Evolutionary conservation across 2,329 filamentous ascomycete species (phyloP).

Genomic region (Diaporthe aspalathi): DNA sequence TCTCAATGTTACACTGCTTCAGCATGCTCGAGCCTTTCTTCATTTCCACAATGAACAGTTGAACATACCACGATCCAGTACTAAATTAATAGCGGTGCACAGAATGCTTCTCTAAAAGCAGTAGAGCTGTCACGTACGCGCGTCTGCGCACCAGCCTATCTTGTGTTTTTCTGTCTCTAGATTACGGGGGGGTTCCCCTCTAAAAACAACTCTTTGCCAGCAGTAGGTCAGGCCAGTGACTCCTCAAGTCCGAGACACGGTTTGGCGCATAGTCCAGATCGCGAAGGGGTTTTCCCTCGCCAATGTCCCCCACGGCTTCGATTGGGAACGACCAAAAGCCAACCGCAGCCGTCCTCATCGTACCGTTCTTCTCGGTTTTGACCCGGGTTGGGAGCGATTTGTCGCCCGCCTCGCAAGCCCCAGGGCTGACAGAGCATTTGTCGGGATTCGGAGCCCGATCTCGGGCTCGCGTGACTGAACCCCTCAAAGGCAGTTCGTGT

Average conservation of each 20-base stretch:
- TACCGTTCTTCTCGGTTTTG: not conserved
- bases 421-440: too few relatives aligned
- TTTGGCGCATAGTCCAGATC: slow-evolving; percentile 20
- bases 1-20: too few relatives aligned
- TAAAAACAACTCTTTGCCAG: not conserved
- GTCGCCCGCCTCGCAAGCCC: not conserved
- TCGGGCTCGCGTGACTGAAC: not conserved
- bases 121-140: too few relatives aligned
- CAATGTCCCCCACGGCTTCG: slow-evolving; percentile 19
- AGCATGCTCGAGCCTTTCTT: too few relatives aligned
- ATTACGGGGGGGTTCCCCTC: too few relatives aligned
- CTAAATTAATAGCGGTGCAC: too few relatives aligned
- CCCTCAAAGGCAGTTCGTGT: too few relatives aligned
- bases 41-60: too few relatives aligned
- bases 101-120: too few relatives aligned
- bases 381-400: not conserved
- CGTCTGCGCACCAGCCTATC: too few relatives aligned
- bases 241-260: slow-evolving; percentile 25
- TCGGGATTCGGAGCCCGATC: not conserved
- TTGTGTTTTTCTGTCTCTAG: too few relatives aligned
- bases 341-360: not conserved
- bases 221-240: slow-evolving; percentile 21
- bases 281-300: slow-evolving; percentile 12
- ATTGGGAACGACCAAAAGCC: slow-evolving; percentile 36
- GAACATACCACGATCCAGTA: too few relatives aligned